phyloP scores from a whole-genome alignment of 2,329 filamentous ascomycete species.

The Exophiala oligosperma region DNA sequence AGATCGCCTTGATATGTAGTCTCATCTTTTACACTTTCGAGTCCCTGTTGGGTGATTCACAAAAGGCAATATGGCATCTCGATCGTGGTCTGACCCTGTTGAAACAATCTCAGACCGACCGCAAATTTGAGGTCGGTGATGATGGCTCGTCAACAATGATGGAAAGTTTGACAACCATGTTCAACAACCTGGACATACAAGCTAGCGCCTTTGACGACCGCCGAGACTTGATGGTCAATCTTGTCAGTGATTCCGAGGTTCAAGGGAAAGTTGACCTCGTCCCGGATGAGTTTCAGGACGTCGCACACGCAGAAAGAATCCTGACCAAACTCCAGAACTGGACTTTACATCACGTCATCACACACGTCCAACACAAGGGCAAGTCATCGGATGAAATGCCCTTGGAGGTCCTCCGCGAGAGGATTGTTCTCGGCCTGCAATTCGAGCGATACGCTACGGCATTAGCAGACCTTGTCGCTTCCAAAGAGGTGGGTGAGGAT shows the following conservation, averaged over 20 bases:
- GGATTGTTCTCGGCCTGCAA: neutral
- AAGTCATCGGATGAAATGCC: slow-evolving; percentile 9
- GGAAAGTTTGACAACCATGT: slow-evolving; percentile 7
- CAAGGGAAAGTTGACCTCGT: slow-evolving; percentile 6
- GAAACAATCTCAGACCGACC: slow-evolving; percentile 13
- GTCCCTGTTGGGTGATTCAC: slow-evolving; percentile 28
- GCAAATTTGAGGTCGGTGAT: slow-evolving; percentile 4
- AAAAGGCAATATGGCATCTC: slow-evolving; percentile 30
- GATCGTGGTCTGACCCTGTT: slow-evolving; percentile 30
- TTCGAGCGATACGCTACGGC: neutral
- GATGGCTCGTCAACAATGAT: slow-evolving; percentile 13
- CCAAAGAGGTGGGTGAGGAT: neutral
- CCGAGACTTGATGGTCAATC: slow-evolving; percentile 15
- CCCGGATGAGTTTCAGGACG: slow-evolving; percentile 1
- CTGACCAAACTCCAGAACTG: slow-evolving; percentile 30
- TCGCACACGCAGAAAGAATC: slow-evolving; percentile 20
- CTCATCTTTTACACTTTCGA: slow-evolving; percentile 32
- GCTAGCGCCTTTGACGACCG: slow-evolving; percentile 26
- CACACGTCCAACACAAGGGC: slow-evolving; percentile 14
- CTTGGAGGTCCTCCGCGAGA: neutral
- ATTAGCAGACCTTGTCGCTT: neutral
- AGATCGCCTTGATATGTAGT: slow-evolving; percentile 31
- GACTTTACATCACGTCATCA: slow-evolving; percentile 26
- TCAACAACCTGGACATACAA: slow-evolving; percentile 29
- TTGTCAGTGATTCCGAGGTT: slow-evolving; percentile 10